A percentile compares a stretch with the other conserved stretches of the same genome.
Conservation (phyloP, 1,284 basidiomycete genomes). For the Marasmius sp. region DNA sequence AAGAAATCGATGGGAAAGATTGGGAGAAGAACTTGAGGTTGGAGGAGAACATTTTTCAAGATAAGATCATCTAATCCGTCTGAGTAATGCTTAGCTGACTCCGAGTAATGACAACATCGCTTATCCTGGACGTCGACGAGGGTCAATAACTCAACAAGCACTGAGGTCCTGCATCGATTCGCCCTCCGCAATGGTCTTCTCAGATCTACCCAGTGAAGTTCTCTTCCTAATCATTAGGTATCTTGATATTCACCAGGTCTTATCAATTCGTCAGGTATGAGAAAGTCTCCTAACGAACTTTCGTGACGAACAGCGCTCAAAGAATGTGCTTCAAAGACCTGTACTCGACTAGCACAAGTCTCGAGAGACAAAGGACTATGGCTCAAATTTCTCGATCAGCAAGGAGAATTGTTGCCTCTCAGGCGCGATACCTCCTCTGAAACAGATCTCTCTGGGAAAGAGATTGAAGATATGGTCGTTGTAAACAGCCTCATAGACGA, state of each 20-base stretch:
- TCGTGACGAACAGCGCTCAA: neutral
- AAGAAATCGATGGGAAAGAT: neutral
- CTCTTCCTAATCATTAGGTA: constrained; percentile 7
- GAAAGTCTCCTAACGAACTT: neutral
- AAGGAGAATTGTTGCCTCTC: constrained; percentile 2
- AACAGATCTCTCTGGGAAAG: constrained; percentile 1
- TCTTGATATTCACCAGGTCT: constrained; percentile 4
- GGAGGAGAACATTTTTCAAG: too few species aligned
- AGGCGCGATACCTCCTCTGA: neutral
- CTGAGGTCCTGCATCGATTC: too few species aligned
- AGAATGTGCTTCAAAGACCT: constrained; percentile 6
- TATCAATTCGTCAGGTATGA: constrained; percentile 11
- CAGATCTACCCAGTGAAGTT: constrained; percentile 9
- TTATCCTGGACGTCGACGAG: too few species aligned
- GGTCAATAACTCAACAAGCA: too few species aligned
- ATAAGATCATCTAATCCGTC: too few species aligned
- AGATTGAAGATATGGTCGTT: constrained; percentile 5
- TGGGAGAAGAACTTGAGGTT: neutral
- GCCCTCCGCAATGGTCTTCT: neutral
- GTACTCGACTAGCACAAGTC: constrained; percentile 5
- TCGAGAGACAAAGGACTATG: constrained; percentile 11
- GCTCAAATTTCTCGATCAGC: constrained; percentile 1
- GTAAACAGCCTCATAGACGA: constrained; percentile 8
- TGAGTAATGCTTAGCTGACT: too few species aligned
- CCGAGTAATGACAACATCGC: too few species aligned